Base-by-base conservation (phyloP, 208 protist species). In the Herpetomonas samuelpessoai region DNA sequence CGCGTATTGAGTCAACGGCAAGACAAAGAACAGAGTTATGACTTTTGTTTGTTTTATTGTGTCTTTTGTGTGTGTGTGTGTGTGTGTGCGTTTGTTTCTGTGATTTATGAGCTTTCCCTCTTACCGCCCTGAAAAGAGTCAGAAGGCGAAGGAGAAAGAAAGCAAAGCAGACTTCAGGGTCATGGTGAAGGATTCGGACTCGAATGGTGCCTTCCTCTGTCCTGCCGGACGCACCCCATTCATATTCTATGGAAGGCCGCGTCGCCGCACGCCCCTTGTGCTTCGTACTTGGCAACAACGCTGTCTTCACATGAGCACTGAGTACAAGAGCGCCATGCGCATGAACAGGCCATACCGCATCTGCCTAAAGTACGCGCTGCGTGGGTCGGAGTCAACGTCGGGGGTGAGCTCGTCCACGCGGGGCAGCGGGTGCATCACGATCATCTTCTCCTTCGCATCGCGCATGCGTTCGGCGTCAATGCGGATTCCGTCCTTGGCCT, bases 381-480 rank as follows among this genome's bases (percentile, higher is more conserved):
- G 90, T 26, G 96, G 94, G 71, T 99, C 97, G 48, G 61, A 65
- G 56, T 98, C 96, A 30, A 98, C 76, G 52, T 93, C 91, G 22
- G 86, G 75, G 68, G 68, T 82, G 52, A 99, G 96, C 83, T 99
- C 98, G 60, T 98, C 91, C 26, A 98, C 96, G 47, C 98, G 88
- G 16, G 98, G 98, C 25, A 99, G 88, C 30, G 98, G 98, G 75
- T 99, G 98, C 96, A 99, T 98, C 31, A 99, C 89, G 68, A 98
- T 97, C 87, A 96, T 97, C 60, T 83, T 83, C 60, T 79, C 62
- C 81, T 96, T 97, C 12, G 90, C 83, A 29, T 81, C 26, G 29
- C 57, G 56, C 3, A 98, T 75, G 6, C 76, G 78, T 12, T 71
- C 77, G 45, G 79, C 65, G 52, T 94, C 84, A 39, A 98, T 85